Percentiles rank a stretch among this genome's conserved stretches.
Evolutionary conservation across 306 rosid species (phyloP).

Genomic region (Trichosanthes truncata): DNA sequence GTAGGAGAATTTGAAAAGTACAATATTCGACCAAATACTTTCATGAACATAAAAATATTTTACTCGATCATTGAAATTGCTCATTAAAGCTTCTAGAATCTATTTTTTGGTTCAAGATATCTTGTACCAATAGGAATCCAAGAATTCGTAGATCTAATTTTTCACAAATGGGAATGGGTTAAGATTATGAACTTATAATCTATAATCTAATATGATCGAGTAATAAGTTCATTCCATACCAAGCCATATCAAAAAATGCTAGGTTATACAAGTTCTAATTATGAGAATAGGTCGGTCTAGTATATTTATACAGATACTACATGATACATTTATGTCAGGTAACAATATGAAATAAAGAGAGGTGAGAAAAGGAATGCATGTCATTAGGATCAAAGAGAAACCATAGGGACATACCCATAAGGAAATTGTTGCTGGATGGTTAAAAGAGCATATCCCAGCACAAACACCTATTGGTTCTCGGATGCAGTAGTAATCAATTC

Average conservation of each 20-base stretch:
- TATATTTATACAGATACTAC: background rate
- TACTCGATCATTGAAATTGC: background rate
- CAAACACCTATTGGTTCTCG: conserved; percentile 84
- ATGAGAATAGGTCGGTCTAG: background rate
- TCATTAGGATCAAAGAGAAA: conserved; percentile 1
- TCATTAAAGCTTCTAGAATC: background rate
- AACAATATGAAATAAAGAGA: background rate
- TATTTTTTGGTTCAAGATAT: background rate
- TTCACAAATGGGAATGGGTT: background rate
- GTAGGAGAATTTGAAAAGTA: background rate
- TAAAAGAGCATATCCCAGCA: conserved; percentile 67
- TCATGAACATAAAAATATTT: background rate
- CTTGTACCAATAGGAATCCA: background rate
- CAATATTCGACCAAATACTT: background rate
- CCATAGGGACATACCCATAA: conserved; percentile 53
- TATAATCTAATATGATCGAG: background rate
- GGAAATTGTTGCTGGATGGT: conserved; percentile 49
- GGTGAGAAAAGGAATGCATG: background rate
- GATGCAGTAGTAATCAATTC: conserved; percentile 56
- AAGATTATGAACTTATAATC: background rate
- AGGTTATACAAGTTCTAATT: background rate
- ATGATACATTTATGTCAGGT: background rate
- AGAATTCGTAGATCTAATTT: background rate
- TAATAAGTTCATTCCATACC: background rate
- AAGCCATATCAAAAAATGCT: background rate